Conservation (phyloP, 108 stramenopile species). For the Cylindrotheca closterium region DNA sequence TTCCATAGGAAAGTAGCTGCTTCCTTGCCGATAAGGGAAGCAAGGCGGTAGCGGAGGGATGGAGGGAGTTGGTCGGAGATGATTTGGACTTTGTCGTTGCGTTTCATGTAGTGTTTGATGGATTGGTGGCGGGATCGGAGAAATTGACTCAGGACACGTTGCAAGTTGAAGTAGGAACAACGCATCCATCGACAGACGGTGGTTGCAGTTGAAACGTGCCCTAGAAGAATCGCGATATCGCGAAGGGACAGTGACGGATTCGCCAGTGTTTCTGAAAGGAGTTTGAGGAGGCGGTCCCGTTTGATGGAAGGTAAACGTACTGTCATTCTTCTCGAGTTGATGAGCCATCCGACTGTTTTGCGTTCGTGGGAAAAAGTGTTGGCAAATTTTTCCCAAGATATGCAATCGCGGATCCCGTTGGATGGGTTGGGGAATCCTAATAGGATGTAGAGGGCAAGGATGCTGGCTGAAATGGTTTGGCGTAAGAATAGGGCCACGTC, state of each 20-base stretch:
- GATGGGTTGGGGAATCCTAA: conserved; percentile 3
- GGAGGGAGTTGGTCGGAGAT: background rate
- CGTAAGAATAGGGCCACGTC: background rate
- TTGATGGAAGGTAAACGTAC: background rate
- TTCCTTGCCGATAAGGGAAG: background rate
- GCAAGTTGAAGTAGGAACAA: background rate
- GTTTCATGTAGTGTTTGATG: background rate
- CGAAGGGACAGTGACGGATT: background rate
- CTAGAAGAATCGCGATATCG: background rate
- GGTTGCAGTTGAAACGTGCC: background rate
- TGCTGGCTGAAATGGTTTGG: conserved; percentile 10
- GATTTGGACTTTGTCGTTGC: background rate
- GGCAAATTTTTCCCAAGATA: conserved; percentile 6
- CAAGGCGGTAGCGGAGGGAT: background rate
- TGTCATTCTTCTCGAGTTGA: background rate
- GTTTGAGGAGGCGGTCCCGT: background rate
- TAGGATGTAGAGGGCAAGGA: conserved; percentile 2
- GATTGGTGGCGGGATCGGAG: background rate
- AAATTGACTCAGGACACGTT: background rate
- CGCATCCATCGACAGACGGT: background rate
- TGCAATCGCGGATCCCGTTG: background rate
- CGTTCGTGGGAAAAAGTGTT: conserved; percentile 2
- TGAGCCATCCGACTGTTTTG: background rate
- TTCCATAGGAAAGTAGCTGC: background rate
- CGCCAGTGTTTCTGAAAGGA: background rate